These are phyloP conservation scores for Tricholoma sp. DNA, from an alignment of 768 basidiomycete genomes.

Conservation along the genomic window DNA sequence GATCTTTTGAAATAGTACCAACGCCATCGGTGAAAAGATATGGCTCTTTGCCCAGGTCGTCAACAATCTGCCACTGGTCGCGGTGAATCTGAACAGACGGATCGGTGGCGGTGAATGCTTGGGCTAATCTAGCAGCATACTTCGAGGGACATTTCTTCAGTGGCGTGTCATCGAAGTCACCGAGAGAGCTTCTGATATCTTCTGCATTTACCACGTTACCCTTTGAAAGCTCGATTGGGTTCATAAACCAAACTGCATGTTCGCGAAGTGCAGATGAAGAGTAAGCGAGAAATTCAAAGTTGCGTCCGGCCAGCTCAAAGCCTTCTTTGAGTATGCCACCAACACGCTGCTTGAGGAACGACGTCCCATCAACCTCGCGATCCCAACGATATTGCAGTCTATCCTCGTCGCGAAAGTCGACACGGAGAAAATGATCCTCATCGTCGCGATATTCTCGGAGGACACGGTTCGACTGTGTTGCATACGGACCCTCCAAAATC, in stretches of 20 bases:
- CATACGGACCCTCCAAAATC: conserved; percentile 71
- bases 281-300: conserved; percentile 79
- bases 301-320: conserved; percentile 62
- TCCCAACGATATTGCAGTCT: conserved; percentile 69
- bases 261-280: conserved; percentile 73
- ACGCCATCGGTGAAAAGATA: conserved; percentile 72
- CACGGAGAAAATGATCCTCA: conserved; percentile 70
- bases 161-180: conserved; percentile 53
- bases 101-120: conserved; percentile 81
- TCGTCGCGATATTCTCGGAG: conserved; percentile 61
- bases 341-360: conserved; percentile 55
- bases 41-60: conserved; percentile 44
- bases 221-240: conserved; percentile 47
- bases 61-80: conserved; percentile 58
- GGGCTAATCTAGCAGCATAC: conserved; percentile 77
- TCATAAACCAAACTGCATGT: conserved; percentile 81
- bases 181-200: conserved; percentile 56
- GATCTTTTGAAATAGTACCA: conserved; percentile 64
- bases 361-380: conserved; percentile 52
- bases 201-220: conserved; percentile 47
- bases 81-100: conserved; percentile 54
- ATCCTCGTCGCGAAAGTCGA: conserved; percentile 84
- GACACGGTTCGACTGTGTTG: conserved; percentile 74
- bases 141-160: conserved; percentile 63
- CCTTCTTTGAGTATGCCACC: conserved; percentile 56